A percentile compares a stretch with the other conserved stretches of the same genome.
These are phyloP conservation scores for Vickermania ingenoplastis DNA, from an alignment of 208 protist genomes.

Conservation along the genomic window DNA sequence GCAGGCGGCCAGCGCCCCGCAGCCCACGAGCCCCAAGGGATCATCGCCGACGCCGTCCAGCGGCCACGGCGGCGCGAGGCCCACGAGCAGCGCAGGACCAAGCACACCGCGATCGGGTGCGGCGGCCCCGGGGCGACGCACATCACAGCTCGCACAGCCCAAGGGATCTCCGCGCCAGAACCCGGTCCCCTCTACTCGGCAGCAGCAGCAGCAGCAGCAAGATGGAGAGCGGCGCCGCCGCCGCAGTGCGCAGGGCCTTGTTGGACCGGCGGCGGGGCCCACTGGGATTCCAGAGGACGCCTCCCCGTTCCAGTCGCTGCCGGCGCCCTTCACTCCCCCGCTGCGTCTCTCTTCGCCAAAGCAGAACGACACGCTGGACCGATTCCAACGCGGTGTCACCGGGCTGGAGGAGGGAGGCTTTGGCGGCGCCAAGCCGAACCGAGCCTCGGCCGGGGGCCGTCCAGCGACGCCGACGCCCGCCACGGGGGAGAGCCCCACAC, in stretches of 20 bases:
- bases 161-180: neutral
- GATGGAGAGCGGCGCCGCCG: neutral
- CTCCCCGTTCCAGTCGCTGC: neutral
- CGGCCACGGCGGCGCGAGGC: neutral
- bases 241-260: neutral
- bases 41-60: neutral
- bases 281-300: neutral
- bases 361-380: constrained; percentile 4
- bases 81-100: neutral
- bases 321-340: neutral
- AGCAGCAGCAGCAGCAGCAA: neutral
- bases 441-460: constrained; percentile 3
- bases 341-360: neutral
- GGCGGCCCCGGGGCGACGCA: neutral
- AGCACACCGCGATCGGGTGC: neutral
- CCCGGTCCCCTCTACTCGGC: neutral
- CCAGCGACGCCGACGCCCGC: too few species aligned
- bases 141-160: neutral
- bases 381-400: constrained; percentile 11
- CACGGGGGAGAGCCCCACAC: neutral
- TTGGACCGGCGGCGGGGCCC: neutral
- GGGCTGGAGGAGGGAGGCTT: constrained; percentile 4
- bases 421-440: neutral
- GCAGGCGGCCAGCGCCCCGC: constrained; percentile 3
- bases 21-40: neutral